Evolutionary conservation across 1,284 basidiomycete genomes (phyloP).

Genomic region (Ustilago bromivora): DNA sequence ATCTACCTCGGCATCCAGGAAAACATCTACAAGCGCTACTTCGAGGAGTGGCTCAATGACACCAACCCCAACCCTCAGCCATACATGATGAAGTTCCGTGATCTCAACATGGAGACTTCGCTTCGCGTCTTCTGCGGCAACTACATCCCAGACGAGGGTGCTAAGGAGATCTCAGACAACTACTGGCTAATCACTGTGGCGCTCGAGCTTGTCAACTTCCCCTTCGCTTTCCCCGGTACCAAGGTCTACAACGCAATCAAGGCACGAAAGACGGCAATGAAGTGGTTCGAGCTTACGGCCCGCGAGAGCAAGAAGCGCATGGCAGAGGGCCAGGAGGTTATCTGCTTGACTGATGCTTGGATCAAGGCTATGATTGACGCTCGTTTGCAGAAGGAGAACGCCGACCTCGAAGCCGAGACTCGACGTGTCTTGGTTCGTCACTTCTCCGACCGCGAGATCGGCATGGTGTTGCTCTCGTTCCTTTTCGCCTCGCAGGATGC

Average conservation of each 20-base stretch:
- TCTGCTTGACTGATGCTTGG: constrained; percentile 95
- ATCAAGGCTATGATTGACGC: constrained; percentile 78
- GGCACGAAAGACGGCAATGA: constrained; percentile 88
- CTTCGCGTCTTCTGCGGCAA: constrained; percentile 92
- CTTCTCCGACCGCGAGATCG: constrained; percentile 94
- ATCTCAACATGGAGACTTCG: constrained; percentile 97
- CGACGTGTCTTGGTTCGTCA: constrained; percentile 75
- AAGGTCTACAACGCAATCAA: constrained; percentile 95
- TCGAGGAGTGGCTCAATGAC: constrained; percentile 72
- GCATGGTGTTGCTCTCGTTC: constrained; percentile 92
- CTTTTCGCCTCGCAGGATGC: constrained; percentile 98
- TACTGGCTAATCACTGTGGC: constrained; percentile 97
- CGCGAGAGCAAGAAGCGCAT: constrained; percentile 84
- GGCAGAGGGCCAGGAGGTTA: constrained; percentile 82
- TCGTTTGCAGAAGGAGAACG: constrained; percentile 73
- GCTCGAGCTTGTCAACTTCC: constrained; percentile 98
- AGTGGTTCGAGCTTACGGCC: constrained; percentile 85
- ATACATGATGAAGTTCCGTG: constrained; percentile 89
- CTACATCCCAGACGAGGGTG: constrained; percentile 85
- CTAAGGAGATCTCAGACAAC: constrained; percentile 85
- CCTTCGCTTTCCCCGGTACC: constrained; percentile 81
- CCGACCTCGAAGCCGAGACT: constrained; percentile 71
- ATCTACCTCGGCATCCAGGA: constrained; percentile 92
- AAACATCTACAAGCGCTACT: constrained; percentile 81
- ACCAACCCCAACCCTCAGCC: constrained; percentile 61